phyloP scores from a whole-genome alignment of 2,329 filamentous ascomycete genomes.

The Nemania sp. region DNA sequence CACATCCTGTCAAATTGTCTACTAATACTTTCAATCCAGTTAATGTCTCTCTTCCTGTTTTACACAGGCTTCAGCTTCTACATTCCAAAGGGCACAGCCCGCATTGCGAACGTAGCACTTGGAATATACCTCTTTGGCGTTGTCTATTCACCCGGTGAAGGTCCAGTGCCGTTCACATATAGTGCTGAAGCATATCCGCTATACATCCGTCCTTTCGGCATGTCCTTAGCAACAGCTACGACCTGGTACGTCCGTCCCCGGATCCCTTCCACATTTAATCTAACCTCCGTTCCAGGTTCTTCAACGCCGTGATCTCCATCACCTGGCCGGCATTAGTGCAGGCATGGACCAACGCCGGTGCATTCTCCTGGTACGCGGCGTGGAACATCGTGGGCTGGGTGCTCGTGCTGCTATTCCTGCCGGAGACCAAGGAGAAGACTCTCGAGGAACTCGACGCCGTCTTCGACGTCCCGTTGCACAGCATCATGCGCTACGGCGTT shows the following conservation, averaged over 20 bases:
- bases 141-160: conserved; percentile 63
- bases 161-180: conserved; percentile 67
- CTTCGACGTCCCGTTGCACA: conserved; percentile 38
- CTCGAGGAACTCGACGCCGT: conserved; percentile 50
- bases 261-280: neutral
- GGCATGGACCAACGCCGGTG: conserved; percentile 51
- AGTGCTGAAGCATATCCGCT: conserved; percentile 68
- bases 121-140: conserved; percentile 55
- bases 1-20: neutral
- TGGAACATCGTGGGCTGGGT: conserved; percentile 54
- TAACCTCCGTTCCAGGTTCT: conserved; percentile 31
- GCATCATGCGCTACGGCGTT: conserved; percentile 42
- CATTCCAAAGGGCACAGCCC: conserved; percentile 45
- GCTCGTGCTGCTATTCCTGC: conserved; percentile 46
- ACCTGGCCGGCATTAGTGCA: conserved; percentile 52
- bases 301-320: conserved; percentile 43
- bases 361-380: conserved; percentile 53
- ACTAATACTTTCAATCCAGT: conserved; percentile 29
- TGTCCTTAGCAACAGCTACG: conserved; percentile 60
- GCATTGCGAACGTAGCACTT: conserved; percentile 49
- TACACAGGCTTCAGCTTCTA: conserved; percentile 53
- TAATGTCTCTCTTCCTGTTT: conserved; percentile 60
- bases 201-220: conserved; percentile 63
- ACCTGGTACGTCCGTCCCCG: conserved; percentile 43
- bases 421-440: conserved; percentile 50